Conservation (phyloP, 306 rosid species). For the Trifolium repens region DNA sequence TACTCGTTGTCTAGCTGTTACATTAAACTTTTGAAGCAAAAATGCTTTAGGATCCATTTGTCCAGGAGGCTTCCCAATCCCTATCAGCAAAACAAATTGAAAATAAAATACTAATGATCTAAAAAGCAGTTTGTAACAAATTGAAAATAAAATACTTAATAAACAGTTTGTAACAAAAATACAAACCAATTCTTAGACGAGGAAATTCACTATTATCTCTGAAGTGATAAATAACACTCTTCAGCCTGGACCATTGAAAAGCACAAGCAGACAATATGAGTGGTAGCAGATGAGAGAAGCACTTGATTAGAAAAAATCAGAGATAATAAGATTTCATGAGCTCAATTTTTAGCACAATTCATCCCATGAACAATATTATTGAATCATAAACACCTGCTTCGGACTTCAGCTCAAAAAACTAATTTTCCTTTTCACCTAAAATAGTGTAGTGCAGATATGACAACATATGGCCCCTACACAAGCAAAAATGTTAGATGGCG, state of each 20-base stretch:
- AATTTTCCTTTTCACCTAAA: slow-evolving; percentile 26
- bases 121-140: slow-evolving; percentile 18
- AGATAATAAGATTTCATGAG: slow-evolving; percentile 35
- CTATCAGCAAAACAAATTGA: slow-evolving; percentile 46
- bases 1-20: slow-evolving; percentile 78
- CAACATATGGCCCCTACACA: background rate
- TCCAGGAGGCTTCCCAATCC: slow-evolving; percentile 93
- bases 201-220: slow-evolving; percentile 87
- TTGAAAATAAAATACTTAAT: slow-evolving; percentile 10
- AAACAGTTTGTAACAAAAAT: slow-evolving; percentile 14
- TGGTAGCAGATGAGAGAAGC: slow-evolving; percentile 24
- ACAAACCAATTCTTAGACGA: slow-evolving; percentile 84
- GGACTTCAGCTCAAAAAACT: slow-evolving; percentile 13
- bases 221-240: slow-evolving; percentile 79
- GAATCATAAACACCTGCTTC: slow-evolving; percentile 28
- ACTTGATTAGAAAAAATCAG: slow-evolving; percentile 33
- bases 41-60: slow-evolving; percentile 99
- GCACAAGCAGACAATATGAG: slow-evolving; percentile 27
- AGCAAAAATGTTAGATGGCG: slow-evolving; percentile 3
- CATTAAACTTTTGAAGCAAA: slow-evolving; percentile 84
- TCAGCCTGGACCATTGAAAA: slow-evolving; percentile 63
- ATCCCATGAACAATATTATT: slow-evolving; percentile 30
- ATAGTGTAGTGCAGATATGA: slow-evolving; percentile 35
- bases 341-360: slow-evolving; percentile 35
- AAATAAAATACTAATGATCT: background rate